A percentile compares a stretch with the other conserved stretches of the same genome.
These are phyloP conservation scores for Trichoderma asperellum DNA, from an alignment of 2,329 filamentous ascomycete genomes.

Conservation along the genomic window DNA sequence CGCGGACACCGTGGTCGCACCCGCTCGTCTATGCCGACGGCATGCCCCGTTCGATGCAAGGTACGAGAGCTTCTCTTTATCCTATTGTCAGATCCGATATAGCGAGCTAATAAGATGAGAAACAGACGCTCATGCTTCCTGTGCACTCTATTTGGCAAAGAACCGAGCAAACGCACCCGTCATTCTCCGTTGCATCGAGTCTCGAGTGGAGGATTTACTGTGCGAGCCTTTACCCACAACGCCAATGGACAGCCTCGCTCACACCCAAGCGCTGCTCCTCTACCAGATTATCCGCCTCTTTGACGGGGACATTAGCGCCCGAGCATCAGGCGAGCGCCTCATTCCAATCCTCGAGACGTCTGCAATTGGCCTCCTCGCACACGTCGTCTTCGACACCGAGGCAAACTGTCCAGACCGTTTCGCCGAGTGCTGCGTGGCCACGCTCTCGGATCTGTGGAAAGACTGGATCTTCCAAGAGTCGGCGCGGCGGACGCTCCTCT, in stretches of 20 bases:
- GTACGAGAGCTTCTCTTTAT: slow-evolving; percentile 35
- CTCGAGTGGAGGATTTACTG: slow-evolving; percentile 50
- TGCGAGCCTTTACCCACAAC: slow-evolving; percentile 39
- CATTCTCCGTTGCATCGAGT: slow-evolving; percentile 54
- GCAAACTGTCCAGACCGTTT: slow-evolving; percentile 31
- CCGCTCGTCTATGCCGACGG: slow-evolving; percentile 52
- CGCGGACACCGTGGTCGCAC: slow-evolving; percentile 59
- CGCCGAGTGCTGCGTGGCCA: slow-evolving; percentile 44
- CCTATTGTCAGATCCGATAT: not conserved
- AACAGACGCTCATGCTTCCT: slow-evolving; percentile 56
- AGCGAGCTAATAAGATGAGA: not conserved
- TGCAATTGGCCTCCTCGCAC: slow-evolving; percentile 40
- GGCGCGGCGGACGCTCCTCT: slow-evolving; percentile 54
- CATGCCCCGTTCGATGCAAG: slow-evolving; percentile 58
- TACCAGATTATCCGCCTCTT: slow-evolving; percentile 57
- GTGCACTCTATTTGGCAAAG: slow-evolving; percentile 56
- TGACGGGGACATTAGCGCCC: slow-evolving; percentile 52
- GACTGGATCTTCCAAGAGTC: slow-evolving; percentile 60
- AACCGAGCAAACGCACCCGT: slow-evolving; percentile 52
- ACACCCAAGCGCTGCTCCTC: slow-evolving; percentile 53
- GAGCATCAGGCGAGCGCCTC: slow-evolving; percentile 44
- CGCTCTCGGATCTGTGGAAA: slow-evolving; percentile 52
- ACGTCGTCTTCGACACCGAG: slow-evolving; percentile 39
- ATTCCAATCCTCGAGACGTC: slow-evolving; percentile 42
- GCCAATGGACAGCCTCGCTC: slow-evolving; percentile 43